Percentiles rank a stretch among this genome's conserved stretches.
Conservation (phyloP, 139 green algal genomes). For the Parachlorella kessleri region DNA sequence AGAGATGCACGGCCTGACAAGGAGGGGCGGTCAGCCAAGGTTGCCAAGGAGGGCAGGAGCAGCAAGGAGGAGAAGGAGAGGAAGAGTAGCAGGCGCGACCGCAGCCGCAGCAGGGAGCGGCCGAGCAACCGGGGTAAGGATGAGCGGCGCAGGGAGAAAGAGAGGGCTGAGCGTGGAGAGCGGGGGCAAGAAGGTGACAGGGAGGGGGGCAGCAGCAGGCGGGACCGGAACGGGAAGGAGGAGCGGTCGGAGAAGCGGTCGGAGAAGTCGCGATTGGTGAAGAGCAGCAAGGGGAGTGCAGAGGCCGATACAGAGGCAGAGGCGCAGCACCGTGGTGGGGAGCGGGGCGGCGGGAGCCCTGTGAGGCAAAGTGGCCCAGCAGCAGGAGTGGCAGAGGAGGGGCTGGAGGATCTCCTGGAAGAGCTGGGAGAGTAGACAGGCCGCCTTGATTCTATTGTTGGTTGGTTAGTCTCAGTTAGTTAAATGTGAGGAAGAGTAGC, state of each 20-base stretch:
- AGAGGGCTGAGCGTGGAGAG: too few species aligned
- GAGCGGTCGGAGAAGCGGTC: neutral
- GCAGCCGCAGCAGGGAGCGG: neutral
- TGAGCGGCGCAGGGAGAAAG: neutral
- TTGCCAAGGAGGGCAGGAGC: neutral
- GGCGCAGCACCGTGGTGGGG: neutral
- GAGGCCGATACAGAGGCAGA: neutral
- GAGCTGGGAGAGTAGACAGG: slow-evolving; percentile 29
- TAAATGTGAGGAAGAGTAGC: too few species aligned
- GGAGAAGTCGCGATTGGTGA: too few species aligned
- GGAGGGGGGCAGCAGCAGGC: neutral
- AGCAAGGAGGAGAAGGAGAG: slow-evolving; percentile 21
- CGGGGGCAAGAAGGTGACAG: too few species aligned
- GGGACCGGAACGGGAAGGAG: neutral
- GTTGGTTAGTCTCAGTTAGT: too few species aligned
- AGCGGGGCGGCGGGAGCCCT: neutral
- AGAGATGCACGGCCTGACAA: too few species aligned
- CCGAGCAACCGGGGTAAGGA: neutral
- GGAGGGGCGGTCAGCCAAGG: too few species aligned
- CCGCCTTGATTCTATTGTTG: too few species aligned
- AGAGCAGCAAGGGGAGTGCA: too few species aligned
- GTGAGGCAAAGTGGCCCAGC: neutral
- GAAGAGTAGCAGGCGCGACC: slow-evolving; percentile 9
- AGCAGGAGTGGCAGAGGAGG: slow-evolving; percentile 14
- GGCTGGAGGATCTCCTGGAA: slow-evolving; percentile 35